Percentiles rank a stretch among this genome's conserved stretches.
These are phyloP conservation scores for Protomyces inundatus DNA, from an alignment of 1,139 yeast species.

Conservation along the genomic window DNA sequence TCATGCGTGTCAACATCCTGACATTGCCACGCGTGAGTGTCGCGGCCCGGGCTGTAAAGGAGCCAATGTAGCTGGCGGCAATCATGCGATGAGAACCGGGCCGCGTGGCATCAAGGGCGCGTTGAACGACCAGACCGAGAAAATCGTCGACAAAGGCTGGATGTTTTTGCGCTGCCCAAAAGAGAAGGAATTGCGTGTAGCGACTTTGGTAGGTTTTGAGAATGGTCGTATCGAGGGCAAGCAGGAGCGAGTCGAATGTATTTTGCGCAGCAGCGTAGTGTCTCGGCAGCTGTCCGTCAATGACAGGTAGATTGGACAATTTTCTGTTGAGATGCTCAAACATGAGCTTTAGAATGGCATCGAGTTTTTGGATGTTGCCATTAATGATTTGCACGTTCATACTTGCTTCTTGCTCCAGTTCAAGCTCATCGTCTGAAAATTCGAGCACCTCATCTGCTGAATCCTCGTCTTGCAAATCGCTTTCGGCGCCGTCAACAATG, in stretches of 20 bases:
- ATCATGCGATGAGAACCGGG: slow-evolving; percentile 71
- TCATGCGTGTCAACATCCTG: slow-evolving; percentile 68
- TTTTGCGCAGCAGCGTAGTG: slow-evolving; percentile 7
- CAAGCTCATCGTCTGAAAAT: slow-evolving; percentile 13
- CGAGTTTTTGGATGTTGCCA: slow-evolving; percentile 28
- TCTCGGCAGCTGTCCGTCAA: neutral
- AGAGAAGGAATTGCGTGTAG: slow-evolving; percentile 78
- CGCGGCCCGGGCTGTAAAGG: slow-evolving; percentile 85
- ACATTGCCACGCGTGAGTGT: slow-evolving; percentile 66
- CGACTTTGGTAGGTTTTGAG: slow-evolving; percentile 90
- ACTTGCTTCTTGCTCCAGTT: neutral
- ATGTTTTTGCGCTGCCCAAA: slow-evolving; percentile 75
- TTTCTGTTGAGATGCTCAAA: slow-evolving; percentile 27
- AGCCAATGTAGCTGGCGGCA: slow-evolving; percentile 85
- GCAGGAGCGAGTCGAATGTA: slow-evolving; percentile 25
- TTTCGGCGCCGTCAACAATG: slow-evolving; percentile 9
- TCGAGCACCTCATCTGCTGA: slow-evolving; percentile 2
- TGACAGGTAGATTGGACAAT: slow-evolving; percentile 7
- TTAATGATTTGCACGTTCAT: slow-evolving; percentile 24
- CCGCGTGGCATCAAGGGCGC: slow-evolving; percentile 65
- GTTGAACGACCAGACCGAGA: slow-evolving; percentile 73
- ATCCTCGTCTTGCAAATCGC: neutral
- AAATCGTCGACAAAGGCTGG: slow-evolving; percentile 80
- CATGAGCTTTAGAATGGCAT: slow-evolving; percentile 22
- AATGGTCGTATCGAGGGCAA: slow-evolving; percentile 37